Percentiles rank a stretch among this genome's conserved stretches.
These are phyloP conservation scores for Vigna radiata DNA, from an alignment of 306 rosid species.

Conservation along the genomic window DNA sequence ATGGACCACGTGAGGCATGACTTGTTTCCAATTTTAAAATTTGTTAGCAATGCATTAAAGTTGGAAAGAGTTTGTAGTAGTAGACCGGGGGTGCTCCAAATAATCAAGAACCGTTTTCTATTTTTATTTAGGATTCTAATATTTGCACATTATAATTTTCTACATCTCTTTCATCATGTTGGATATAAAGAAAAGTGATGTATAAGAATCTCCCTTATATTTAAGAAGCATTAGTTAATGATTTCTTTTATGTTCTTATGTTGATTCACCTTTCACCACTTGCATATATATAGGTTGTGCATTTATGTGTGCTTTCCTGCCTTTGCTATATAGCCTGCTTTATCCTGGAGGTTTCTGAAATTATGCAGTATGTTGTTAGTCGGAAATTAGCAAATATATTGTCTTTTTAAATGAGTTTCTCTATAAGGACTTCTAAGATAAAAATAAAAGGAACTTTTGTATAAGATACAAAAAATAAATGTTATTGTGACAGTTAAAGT, in stretches of 20 bases:
- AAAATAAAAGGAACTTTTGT: too few species aligned
- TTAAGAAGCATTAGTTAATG: slow-evolving; percentile 9
- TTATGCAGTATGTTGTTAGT: background rate
- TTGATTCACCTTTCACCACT: background rate
- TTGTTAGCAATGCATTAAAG: slow-evolving; percentile 23
- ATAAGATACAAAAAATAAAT: too few species aligned
- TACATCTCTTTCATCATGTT: background rate
- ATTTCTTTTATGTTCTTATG: slow-evolving; percentile 6
- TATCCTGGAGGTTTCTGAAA: background rate
- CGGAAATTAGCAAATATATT: background rate
- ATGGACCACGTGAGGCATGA: slow-evolving; percentile 18
- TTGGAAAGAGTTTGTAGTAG: slow-evolving; percentile 38
- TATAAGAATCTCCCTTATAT: slow-evolving; percentile 28
- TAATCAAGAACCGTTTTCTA: slow-evolving; percentile 8
- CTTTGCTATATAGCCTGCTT: background rate
- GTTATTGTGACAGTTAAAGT: background rate
- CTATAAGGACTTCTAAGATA: too few species aligned
- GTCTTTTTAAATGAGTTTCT: too few species aligned
- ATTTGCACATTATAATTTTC: slow-evolving; percentile 29
- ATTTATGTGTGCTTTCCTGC: background rate
- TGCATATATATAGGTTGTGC: background rate
- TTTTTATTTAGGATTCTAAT: slow-evolving; percentile 28
- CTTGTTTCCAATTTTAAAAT: slow-evolving; percentile 15
- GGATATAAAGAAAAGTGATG: slow-evolving; percentile 32
- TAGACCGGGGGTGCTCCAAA: slow-evolving; percentile 16